phyloP scores from a whole-genome alignment of 208 protist species.

The Entamoeba moshkovskii region DNA sequence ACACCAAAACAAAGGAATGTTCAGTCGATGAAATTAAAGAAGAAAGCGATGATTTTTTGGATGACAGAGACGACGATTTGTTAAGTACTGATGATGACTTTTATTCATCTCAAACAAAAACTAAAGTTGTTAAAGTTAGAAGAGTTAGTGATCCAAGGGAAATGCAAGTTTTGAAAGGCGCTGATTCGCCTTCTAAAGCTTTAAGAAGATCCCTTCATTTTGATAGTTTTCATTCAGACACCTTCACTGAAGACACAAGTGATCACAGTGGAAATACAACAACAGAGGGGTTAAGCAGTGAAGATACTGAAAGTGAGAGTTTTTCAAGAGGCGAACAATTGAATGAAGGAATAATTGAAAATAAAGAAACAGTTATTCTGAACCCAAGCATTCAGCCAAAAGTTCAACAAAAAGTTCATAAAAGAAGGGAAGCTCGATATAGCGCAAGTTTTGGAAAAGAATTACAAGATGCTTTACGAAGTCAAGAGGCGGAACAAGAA shows the following conservation, averaged over 20 bases:
- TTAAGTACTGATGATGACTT: not conserved
- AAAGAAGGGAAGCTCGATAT: not conserved
- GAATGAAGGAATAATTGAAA: no score
- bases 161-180: not conserved
- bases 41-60: not conserved
- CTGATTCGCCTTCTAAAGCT: no score
- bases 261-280: not conserved
- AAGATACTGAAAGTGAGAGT: not conserved
- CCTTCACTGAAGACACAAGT: no score
- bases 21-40: not conserved
- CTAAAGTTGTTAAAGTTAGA: not conserved
- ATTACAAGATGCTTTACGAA: not conserved
- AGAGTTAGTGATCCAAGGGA: not conserved
- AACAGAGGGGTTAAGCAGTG: not conserved
- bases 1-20: not conserved
- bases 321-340: no score
- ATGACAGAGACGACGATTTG: not conserved
- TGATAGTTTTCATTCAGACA: no score
- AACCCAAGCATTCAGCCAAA: no score
- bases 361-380: no score
- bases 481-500: not conserved
- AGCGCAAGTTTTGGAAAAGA: not conserved
- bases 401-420: no score
- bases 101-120: not conserved
- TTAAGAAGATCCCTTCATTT: no score